Base-by-base conservation (phyloP, 1,284 basidiomycete genomes). In the Moesziomyces sp. region DNA sequence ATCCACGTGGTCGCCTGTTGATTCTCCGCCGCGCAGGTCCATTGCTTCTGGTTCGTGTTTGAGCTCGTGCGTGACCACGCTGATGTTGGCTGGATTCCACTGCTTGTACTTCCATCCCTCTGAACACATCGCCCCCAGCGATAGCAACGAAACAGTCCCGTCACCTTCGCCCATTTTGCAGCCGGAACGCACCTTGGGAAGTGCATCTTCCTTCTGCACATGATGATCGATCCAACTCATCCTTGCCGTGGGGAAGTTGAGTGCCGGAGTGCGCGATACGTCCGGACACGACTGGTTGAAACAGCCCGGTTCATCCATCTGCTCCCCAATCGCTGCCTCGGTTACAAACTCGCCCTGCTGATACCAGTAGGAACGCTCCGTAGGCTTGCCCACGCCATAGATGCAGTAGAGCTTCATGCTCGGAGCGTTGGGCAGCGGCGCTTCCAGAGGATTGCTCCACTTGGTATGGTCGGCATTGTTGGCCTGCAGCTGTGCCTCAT, bases 381-480 rank as follows among this genome's bases (percentile, higher is more conserved):
- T 99, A 77, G 95, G 92, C 83, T 98, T 98, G 21, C 97, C 97
- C 74, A 93, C 91, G 0, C 96, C 97, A 85, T 99, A 98, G 10
- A 95, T 88, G 77, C 96, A 98, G 85, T 91, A 93, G 23, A 97
- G 90, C 84, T 92, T 94, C 91, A 97, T 92, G 49, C 90, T 92
- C 0, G 95, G 95, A 0, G 96, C 96, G 52, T 91, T 86, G 0
- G 96, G 96, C n/a, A 83, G 63, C 11, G 74, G 52, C 94, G 86
- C 79, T 85, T 99, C 96, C 7, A 98, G 87, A 10, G 96, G 96
- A 84, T 99, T 99, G n/a, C 91, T 88, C 95, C 96, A 99, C 61
- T 77, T 83, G 28, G 69, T 74, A 14, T 83, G 82, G 50, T 83
- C 82, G 23, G 73, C 65, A 63, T 85, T 79, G 76, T 85, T 86